phyloP scores from a whole-genome alignment of 306 rosid species.

The Pachyrhizus erosus region DNA sequence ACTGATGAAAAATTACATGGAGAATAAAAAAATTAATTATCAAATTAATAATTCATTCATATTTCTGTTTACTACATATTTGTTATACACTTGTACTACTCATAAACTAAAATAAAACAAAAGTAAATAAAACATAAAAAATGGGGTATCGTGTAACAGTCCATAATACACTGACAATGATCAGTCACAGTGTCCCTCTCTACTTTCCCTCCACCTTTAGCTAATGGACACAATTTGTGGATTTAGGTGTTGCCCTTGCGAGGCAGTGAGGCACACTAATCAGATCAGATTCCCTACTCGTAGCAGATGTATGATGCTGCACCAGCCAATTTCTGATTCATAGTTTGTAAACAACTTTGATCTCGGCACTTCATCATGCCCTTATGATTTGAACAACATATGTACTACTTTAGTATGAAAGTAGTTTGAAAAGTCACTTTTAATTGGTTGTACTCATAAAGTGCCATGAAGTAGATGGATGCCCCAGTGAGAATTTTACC shows the following conservation, averaged over 20 bases:
- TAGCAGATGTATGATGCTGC: conserved; percentile 4
- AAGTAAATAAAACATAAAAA: no score
- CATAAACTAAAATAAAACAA: no score
- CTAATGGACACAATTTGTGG: conserved; percentile 40
- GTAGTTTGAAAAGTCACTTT: conserved; percentile 19
- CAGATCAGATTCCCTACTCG: conserved; percentile 39
- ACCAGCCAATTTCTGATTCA: conserved; percentile 38
- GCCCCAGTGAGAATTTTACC: conserved; percentile 14
- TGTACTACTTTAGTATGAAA: conserved; percentile 17
- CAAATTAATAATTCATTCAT: not conserved
- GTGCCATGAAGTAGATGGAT: not conserved
- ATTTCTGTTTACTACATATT: not conserved
- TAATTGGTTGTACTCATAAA: conserved; percentile 23
- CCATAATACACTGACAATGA: not conserved
- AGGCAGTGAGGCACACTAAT: conserved; percentile 35
- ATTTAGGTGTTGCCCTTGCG: conserved; percentile 46
- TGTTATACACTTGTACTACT: not conserved
- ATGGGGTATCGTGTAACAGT: not conserved
- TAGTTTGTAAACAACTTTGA: conserved; percentile 39
- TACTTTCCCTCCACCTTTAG: conserved; percentile 20
- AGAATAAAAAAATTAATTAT: not conserved
- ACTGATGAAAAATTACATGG: not conserved
- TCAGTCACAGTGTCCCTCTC: not conserved
- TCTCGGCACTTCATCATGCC: conserved; percentile 21
- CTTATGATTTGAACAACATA: conserved; percentile 26